Evolutionary conservation across 108 stramenopile species (phyloP), one percentile per base, ranked within the genome.

Genomic region (Cyclotella sp.): DNA sequence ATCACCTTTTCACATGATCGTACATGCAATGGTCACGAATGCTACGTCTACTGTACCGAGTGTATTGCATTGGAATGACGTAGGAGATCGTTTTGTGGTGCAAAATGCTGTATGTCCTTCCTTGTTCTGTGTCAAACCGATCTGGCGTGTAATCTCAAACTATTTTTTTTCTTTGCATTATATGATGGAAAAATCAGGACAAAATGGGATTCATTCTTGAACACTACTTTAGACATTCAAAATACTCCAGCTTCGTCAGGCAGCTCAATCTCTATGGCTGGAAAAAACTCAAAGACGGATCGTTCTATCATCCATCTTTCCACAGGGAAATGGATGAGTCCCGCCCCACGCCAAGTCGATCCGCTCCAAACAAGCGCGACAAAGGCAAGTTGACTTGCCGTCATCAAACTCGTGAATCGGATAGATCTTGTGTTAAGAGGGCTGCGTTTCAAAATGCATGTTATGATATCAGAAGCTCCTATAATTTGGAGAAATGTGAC

Each of bases 271-370:
- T 46, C 45, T 65, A 65, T 24, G 64, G 64, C 7, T 65, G 64
- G 64, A 45, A 34, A 15, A 45, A 46, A 47, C 49, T 51, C 49
- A 10, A 19, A 16, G 45, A 45, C 9, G 45, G 64, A 46, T 65
- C 64, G 26, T 65, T 39, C 26, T 26, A 65, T 47, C 64, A 65
- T 65, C 64, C 64, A 65, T 65, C 45, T 7, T 65, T 65, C 22
- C 45, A 45, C 46, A 42, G 43, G 44, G 64, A 65, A 13, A 65
- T 65, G 64, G 45, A 46, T 46, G 8, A 14, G 27, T 14, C 24
- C 22, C 22, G 22, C 19, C 19, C 49, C 49, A 51, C 49, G 8
- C 19, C 19, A 58, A 11, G 26, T 28, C 57, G 13, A 58, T 24
- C 26, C 13, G 13, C 18, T 19, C n/a, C 49, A 3, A 3, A 3